These are phyloP conservation scores for Ophiostoma novo-ulmi DNA, from an alignment of 2,329 filamentous ascomycete species.

Conservation along the genomic window DNA sequence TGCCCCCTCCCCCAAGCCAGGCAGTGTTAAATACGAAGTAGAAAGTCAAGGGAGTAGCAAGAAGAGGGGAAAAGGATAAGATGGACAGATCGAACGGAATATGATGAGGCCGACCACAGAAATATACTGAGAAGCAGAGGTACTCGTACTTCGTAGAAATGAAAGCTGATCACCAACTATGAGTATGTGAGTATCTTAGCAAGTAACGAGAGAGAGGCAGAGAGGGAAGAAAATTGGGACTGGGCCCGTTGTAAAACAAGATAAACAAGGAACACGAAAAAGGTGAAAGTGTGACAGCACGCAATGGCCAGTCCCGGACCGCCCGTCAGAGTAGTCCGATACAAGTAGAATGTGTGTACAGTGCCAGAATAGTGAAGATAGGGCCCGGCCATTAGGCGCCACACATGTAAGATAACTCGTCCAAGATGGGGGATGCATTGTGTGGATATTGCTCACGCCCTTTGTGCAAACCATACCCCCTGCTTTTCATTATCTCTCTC, in stretches of 20 bases:
- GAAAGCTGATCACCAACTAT: background rate
- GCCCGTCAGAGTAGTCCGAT: constrained; percentile 14
- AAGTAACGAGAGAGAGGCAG: background rate
- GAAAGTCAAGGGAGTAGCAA: background rate
- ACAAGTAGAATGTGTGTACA: constrained; percentile 1
- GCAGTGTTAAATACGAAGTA: background rate
- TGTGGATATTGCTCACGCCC: constrained; percentile 10
- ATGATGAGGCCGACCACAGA: background rate
- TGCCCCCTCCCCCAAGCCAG: no score
- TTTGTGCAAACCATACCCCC: constrained; percentile 1
- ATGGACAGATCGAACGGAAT: background rate
- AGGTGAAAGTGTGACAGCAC: background rate
- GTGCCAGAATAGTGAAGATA: background rate
- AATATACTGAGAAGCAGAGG: background rate
- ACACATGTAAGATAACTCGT: constrained; percentile 1
- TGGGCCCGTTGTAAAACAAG: constrained; percentile 17
- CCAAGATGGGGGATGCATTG: background rate
- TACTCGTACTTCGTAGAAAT: background rate
- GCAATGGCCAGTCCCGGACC: constrained; percentile 9
- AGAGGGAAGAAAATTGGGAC: constrained; percentile 5
- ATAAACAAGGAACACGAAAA: constrained; percentile 9
- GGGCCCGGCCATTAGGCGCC: background rate
- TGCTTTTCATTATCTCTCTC: constrained; percentile 3
- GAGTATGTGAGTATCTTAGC: background rate
- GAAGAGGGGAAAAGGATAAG: background rate